These are phyloP conservation scores for Chenopodium quinoa DNA, from an alignment of 148 eudicot species.

Conservation along the genomic window DNA sequence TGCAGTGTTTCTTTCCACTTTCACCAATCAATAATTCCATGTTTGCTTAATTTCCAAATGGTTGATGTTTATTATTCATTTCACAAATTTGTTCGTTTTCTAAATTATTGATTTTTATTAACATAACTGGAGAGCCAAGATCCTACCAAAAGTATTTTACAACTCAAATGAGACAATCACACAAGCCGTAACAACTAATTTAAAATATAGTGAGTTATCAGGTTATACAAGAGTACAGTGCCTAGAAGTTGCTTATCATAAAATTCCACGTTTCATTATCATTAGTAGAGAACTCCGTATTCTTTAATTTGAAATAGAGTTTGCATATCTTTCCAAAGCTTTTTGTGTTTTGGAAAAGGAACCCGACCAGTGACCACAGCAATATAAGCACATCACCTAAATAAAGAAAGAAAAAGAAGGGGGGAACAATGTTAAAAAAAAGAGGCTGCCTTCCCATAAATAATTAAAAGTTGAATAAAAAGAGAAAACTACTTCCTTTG, in stretches of 20 bases:
- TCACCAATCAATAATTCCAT: too few relatives aligned
- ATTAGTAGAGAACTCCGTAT: background rate
- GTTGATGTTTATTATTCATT: too few relatives aligned
- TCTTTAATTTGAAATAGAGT: background rate
- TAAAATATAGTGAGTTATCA: too few relatives aligned
- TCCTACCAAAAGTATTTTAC: too few relatives aligned
- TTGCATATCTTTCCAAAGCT: background rate
- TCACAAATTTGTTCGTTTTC: too few relatives aligned
- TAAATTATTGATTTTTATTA: too few relatives aligned
- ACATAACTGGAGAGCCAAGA: too few relatives aligned
- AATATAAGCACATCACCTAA: background rate
- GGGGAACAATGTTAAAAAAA: background rate
- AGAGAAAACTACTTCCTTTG: constrained; percentile 2
- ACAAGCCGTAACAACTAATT: too few relatives aligned
- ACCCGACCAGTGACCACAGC: background rate
- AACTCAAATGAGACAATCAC: too few relatives aligned
- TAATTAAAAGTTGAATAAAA: background rate
- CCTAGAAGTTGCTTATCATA: background rate
- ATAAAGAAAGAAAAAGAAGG: background rate
- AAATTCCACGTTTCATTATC: background rate
- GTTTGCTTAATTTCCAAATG: too few relatives aligned
- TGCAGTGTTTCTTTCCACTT: too few relatives aligned
- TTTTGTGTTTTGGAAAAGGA: constrained; percentile 14
- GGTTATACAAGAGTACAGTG: too few relatives aligned
- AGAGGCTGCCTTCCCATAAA: background rate